Evolutionary conservation across 306 rosid species (phyloP).

Genomic region (Aeschynomene evenia): DNA sequence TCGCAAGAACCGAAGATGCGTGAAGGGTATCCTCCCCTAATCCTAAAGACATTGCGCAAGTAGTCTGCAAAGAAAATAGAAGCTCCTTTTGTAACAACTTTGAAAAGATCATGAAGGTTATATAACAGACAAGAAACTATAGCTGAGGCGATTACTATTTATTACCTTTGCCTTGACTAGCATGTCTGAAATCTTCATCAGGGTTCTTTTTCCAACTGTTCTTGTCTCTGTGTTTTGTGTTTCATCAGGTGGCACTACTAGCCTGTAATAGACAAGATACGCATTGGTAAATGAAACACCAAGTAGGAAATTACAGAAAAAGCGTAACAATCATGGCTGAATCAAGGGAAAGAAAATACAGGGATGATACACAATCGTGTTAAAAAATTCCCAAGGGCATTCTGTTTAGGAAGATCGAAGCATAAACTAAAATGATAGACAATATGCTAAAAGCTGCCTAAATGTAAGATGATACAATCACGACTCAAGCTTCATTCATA

Average conservation of each 20-base stretch:
- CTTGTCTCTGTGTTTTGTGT: conserved; percentile 49
- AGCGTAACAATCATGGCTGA: background rate
- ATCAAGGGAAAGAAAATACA: background rate
- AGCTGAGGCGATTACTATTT: conserved; percentile 3
- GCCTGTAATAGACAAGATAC: conserved; percentile 37
- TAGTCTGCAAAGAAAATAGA: conserved; percentile 53
- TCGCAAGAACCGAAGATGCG: conserved; percentile 88
- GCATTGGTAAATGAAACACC: conserved; percentile 16
- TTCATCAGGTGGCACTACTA: conserved; percentile 60
- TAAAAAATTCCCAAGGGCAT: background rate
- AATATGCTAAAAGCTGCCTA: background rate
- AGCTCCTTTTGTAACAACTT: conserved; percentile 10
- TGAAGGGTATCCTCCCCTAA: conserved; percentile 87
- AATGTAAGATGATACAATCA: background rate
- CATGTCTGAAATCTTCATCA: conserved; percentile 53
- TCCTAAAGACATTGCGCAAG: conserved; percentile 72
- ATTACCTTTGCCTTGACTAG: conserved; percentile 80
- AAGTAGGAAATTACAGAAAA: background rate
- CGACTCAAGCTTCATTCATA: background rate
- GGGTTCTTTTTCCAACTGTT: conserved; percentile 56
- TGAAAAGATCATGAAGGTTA: background rate
- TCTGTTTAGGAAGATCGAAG: background rate
- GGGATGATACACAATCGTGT: background rate
- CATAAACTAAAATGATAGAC: too few relatives aligned
- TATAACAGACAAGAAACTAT: background rate